These are phyloP conservation scores for Lachnellula hyalina DNA, from an alignment of 2,329 filamentous ascomycete genomes.

Conservation along the genomic window DNA sequence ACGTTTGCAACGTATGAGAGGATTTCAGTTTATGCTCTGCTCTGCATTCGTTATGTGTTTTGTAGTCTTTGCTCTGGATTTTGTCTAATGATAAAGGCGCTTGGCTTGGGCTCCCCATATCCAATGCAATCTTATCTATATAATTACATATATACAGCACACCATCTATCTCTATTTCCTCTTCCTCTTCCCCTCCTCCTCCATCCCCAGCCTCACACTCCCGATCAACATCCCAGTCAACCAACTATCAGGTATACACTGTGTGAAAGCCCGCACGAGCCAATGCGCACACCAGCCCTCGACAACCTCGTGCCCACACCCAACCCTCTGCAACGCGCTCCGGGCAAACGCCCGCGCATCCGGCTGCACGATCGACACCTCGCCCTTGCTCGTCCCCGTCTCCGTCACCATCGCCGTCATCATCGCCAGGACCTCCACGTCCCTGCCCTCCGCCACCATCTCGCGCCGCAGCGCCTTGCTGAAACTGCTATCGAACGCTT, in stretches of 20 bases:
- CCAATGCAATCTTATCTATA: not conserved
- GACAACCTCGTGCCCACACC: slow-evolving; percentile 27
- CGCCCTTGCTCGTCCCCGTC: slow-evolving; percentile 21
- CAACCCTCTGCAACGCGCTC: slow-evolving; percentile 31
- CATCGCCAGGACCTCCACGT: slow-evolving; percentile 37
- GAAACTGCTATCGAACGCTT: slow-evolving; percentile 41
- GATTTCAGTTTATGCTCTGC: no score
- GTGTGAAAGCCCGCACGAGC: slow-evolving; percentile 1
- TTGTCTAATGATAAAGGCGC: not conserved
- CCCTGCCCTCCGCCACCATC: slow-evolving; percentile 32
- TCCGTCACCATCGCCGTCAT: slow-evolving; percentile 30
- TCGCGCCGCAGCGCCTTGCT: slow-evolving; percentile 39
- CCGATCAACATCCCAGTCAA: slow-evolving; percentile 2
- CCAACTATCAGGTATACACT: slow-evolving; percentile 1
- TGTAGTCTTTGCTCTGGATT: not conserved
- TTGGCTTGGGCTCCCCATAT: not conserved
- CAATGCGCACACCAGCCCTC: slow-evolving; percentile 11
- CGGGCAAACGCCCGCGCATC: slow-evolving; percentile 28
- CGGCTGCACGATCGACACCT: slow-evolving; percentile 28
- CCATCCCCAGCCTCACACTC: slow-evolving; percentile 9
- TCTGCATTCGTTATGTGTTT: not conserved
- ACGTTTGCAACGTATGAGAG: no score
- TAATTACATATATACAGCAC: not conserved
- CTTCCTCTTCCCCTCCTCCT: slow-evolving; percentile 7
- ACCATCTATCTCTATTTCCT: not conserved